These are phyloP conservation scores for Ormosia semicastrata DNA, from an alignment of 306 rosid genomes.

Conservation along the genomic window DNA sequence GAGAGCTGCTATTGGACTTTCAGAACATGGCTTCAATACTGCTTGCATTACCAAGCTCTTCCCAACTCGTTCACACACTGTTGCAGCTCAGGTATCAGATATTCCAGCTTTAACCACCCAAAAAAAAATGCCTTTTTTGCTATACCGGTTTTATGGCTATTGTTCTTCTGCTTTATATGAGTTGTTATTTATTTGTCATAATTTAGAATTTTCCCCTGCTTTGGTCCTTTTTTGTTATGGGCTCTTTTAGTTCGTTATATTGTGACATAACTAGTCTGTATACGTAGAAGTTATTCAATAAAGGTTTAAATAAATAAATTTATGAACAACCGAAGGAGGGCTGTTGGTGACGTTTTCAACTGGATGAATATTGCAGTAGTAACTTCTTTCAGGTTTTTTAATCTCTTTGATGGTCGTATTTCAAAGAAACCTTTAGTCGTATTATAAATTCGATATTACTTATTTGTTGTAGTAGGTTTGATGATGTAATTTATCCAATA, in stretches of 20 bases:
- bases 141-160: not conserved
- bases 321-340: not conserved
- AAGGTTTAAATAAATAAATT: not conserved
- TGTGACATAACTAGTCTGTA: not conserved
- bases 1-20: constrained; percentile 94
- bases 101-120: not conserved
- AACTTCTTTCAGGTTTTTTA: not conserved
- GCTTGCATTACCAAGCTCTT: constrained; percentile 96
- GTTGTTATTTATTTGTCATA: not conserved
- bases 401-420: not conserved
- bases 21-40: constrained; percentile 94
- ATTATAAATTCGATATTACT: not conserved
- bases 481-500: not conserved
- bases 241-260: not conserved
- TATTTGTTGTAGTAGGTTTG: not conserved
- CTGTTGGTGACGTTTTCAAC: not conserved
- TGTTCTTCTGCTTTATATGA: not conserved
- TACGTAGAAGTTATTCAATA: not conserved
- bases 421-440: not conserved
- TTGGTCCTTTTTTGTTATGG: not conserved
- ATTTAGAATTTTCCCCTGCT: not conserved
- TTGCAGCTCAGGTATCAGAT: constrained; percentile 86
- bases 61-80: constrained; percentile 98
- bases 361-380: not conserved
- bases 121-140: not conserved